phyloP scores from a whole-genome alignment of 140 eudicot genomes.

The Stevia rebaudiana region DNA sequence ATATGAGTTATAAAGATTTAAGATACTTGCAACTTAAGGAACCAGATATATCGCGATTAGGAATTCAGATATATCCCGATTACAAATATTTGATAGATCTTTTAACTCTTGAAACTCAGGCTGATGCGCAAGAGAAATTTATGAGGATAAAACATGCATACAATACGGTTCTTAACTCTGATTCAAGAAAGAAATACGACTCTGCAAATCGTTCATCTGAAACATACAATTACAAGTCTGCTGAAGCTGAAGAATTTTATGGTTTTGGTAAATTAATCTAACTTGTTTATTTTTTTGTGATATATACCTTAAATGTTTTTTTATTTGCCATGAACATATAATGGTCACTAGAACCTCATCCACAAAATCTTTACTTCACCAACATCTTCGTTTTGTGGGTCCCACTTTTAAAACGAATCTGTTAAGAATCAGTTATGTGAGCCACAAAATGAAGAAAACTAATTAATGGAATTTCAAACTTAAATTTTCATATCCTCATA shows the following conservation, averaged over 20 bases:
- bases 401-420: conserved; percentile 1
- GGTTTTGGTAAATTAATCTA: conserved; percentile 64
- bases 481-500: conserved; percentile 34
- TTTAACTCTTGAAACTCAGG: conserved; percentile 38
- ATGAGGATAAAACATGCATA: conserved; percentile 95
- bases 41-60: neutral
- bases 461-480: conserved; percentile 10
- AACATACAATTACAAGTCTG: conserved; percentile 37
- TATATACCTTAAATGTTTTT: neutral
- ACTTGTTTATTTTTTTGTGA: neutral
- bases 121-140: conserved; percentile 83
- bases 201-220: conserved; percentile 43
- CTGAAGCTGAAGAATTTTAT: conserved; percentile 73
- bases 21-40: conserved; percentile 5
- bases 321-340: neutral
- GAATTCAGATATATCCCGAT: neutral
- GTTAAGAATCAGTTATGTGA: neutral
- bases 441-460: conserved; percentile 9
- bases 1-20: neutral
- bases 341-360: neutral
- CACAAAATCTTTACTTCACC: neutral
- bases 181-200: conserved; percentile 51
- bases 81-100: neutral
- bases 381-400: conserved; percentile 22
- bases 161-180: conserved; percentile 61